Evolutionary conservation across 768 basidiomycete genomes (phyloP).

Genomic region (Coprinopsis sp.): DNA sequence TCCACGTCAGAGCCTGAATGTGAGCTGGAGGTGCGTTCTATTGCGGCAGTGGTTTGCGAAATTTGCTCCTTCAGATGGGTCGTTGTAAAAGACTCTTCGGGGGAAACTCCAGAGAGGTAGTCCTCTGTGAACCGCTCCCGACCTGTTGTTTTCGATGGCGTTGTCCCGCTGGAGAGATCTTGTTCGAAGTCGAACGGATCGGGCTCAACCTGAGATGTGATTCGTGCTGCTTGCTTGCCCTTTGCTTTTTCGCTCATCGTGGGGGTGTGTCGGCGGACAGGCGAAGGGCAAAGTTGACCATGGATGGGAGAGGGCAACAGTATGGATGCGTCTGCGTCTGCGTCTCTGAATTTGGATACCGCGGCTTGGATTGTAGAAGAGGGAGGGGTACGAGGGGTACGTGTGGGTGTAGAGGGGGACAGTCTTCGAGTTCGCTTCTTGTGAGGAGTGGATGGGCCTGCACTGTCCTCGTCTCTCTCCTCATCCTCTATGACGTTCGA

Average conservation of each 20-base stretch:
- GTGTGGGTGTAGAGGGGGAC: constrained; percentile 3
- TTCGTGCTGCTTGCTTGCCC: constrained; percentile 42
- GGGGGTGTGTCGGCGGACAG: neutral
- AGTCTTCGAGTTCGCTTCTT: neutral
- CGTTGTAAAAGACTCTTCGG: constrained; percentile 43
- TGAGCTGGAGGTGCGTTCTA: constrained; percentile 36
- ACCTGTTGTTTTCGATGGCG: too few species aligned
- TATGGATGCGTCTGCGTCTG: constrained; percentile 50
- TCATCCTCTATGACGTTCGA: neutral
- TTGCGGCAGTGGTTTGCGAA: constrained; percentile 49
- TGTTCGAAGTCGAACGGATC: constrained; percentile 26
- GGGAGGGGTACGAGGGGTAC: constrained; percentile 7
- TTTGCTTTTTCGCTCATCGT: constrained; percentile 27
- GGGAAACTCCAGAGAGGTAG: too few species aligned
- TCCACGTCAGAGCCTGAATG: constrained; percentile 48
- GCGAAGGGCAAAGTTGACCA: neutral
- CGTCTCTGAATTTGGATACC: constrained; percentile 43
- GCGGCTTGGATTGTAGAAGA: constrained; percentile 45
- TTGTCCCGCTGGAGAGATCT: too few species aligned
- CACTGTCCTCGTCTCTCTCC: neutral
- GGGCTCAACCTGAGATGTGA: constrained; percentile 12
- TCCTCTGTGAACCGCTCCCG: too few species aligned
- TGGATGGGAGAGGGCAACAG: constrained; percentile 32
- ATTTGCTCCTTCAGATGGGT: constrained; percentile 58
- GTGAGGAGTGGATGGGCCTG: neutral